These are phyloP conservation scores for Posidonia oceanica DNA, from an alignment of 116 monocot species.

Conservation along the genomic window DNA sequence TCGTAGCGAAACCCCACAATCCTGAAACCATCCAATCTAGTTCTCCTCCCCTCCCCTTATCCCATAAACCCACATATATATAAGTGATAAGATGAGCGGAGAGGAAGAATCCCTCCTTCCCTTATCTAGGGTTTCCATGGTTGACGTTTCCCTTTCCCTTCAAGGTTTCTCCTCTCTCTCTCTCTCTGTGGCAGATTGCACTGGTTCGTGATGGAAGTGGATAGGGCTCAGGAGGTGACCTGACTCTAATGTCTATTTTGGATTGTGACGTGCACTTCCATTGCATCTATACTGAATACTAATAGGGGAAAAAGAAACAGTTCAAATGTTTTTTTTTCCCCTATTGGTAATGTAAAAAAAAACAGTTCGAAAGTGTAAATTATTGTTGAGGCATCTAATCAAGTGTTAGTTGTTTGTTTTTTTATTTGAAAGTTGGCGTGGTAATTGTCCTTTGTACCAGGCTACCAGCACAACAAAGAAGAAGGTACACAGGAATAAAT, in stretches of 20 bases:
- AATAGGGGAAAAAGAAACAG: too few species aligned
- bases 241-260: background rate
- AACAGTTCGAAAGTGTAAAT: too few species aligned
- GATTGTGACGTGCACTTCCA: too few species aligned
- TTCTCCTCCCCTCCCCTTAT: background rate
- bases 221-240: background rate
- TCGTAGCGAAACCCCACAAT: too few species aligned
- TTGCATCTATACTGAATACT: too few species aligned
- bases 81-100: background rate
- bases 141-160: background rate
- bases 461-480: background rate
- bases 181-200: background rate
- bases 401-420: too few species aligned
- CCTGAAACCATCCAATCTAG: background rate
- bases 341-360: too few species aligned
- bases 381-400: too few species aligned
- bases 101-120: background rate
- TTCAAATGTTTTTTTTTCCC: too few species aligned
- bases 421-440: too few species aligned
- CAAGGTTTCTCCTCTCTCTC: background rate
- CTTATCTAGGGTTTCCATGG: slow-evolving; percentile 1
- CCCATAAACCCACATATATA: background rate
- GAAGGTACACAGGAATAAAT: background rate
- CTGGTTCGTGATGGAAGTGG: background rate
- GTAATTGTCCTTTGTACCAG: background rate